These are phyloP conservation scores for Tricholoma bakamatsutake DNA, from an alignment of 768 basidiomycete genomes.

Conservation along the genomic window DNA sequence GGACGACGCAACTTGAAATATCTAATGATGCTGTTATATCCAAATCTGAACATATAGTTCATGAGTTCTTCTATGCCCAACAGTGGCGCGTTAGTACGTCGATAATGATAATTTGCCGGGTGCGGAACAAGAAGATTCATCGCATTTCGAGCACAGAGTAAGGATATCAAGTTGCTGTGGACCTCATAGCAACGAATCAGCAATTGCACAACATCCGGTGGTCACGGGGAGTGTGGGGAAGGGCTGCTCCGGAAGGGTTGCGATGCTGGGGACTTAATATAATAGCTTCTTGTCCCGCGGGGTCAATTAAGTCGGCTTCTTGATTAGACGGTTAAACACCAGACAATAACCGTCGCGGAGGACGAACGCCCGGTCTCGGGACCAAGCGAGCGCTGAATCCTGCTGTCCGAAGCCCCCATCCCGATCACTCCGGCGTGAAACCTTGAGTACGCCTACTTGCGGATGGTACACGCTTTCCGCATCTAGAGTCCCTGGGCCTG, in stretches of 20 bases:
- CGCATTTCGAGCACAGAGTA: too few species aligned
- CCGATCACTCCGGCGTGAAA: not conserved
- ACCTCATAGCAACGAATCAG: too few species aligned
- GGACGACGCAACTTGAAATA: too few species aligned
- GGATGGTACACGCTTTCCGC: not conserved
- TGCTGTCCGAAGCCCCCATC: not conserved
- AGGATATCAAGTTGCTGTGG: too few species aligned
- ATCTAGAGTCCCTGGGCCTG: not conserved
- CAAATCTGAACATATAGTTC: too few species aligned
- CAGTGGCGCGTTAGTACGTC: too few species aligned
- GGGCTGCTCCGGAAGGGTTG: not conserved
- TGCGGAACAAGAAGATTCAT: too few species aligned
- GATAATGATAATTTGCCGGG: too few species aligned
- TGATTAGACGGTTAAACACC: not conserved
- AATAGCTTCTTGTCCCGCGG: not conserved
- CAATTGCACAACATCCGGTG: not conserved
- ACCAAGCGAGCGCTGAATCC: constrained; percentile 2
- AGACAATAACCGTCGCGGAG: not conserved
- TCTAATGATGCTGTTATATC: too few species aligned
- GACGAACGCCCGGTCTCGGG: not conserved
- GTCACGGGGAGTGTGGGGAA: not conserved
- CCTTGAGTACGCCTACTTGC: not conserved
- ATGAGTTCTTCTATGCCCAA: too few species aligned
- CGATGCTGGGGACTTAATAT: not conserved
- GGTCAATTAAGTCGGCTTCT: not conserved